A percentile compares a stretch with the other conserved stretches of the same genome.
phyloP scores from a whole-genome alignment of 164 flowering plant species.

The Vitis riparia region DNA sequence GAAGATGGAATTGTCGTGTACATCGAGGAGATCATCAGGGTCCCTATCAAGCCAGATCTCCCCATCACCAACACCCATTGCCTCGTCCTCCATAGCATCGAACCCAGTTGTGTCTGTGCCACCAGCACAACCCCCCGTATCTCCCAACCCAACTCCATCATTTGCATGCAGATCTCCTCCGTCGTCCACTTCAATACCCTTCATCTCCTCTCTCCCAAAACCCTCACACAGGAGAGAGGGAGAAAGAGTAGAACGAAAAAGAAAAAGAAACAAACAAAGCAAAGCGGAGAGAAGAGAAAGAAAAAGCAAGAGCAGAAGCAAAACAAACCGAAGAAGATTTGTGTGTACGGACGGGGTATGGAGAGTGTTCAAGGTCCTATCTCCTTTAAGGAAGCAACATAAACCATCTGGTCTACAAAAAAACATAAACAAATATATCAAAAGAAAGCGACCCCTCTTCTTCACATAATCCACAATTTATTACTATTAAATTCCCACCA shows the following conservation, averaged over 20 bases:
- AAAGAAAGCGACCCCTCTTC: constrained; percentile 29
- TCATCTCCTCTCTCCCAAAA: constrained; percentile 3
- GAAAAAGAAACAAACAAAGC: background rate
- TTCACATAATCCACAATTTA: background rate
- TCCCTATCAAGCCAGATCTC: constrained; percentile 40
- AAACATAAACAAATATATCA: constrained; percentile 4
- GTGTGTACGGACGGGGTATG: constrained; percentile 38
- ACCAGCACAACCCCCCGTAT: background rate
- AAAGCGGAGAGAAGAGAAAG: background rate
- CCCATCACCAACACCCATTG: constrained; percentile 16
- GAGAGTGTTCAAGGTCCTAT: constrained; percentile 7
- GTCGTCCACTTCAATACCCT: constrained; percentile 7
- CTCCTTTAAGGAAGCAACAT: constrained; percentile 35
- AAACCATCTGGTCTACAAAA: constrained; percentile 38
- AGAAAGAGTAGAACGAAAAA: background rate
- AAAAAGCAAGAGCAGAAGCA: background rate
- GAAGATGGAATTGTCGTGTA: constrained; percentile 38
- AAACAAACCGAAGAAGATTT: background rate
- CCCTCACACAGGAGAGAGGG: background rate
- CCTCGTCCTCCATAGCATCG: constrained; percentile 10
- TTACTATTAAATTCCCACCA: background rate
- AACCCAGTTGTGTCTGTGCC: background rate
- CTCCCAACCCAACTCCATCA: background rate
- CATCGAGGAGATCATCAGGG: constrained; percentile 28
- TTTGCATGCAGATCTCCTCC: constrained; percentile 20